Evolutionary conservation across 441 rosid genomes (phyloP).

Genomic region (Hura crepitans): DNA sequence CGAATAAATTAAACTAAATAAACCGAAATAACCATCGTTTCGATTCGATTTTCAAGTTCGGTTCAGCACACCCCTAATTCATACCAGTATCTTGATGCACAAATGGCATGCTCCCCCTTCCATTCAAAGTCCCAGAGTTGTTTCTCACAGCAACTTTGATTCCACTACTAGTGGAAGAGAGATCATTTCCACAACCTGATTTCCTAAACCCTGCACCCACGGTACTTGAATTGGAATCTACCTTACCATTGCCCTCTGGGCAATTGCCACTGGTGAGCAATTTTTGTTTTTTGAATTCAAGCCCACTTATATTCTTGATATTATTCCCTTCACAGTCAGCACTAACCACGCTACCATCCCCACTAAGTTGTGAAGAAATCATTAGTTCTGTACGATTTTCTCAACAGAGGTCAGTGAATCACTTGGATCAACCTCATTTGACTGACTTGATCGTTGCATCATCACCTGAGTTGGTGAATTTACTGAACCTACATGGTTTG

Average conservation of each 20-base stretch:
- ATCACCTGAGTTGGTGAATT: conserved; percentile 50
- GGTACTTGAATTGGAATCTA: conserved; percentile 36
- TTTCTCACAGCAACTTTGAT: conserved; percentile 49
- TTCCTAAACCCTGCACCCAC: conserved; percentile 45
- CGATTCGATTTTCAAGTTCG: too few relatives aligned
- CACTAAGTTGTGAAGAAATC: conserved; percentile 58
- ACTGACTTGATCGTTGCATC: conserved; percentile 47
- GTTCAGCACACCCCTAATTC: too few relatives aligned
- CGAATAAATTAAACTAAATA: too few relatives aligned
- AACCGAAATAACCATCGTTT: too few relatives aligned
- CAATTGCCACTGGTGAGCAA: conserved; percentile 36
- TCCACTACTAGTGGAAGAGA: conserved; percentile 49
- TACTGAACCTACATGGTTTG: conserved; percentile 46
- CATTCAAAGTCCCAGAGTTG: conserved; percentile 47
- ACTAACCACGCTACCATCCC: conserved; percentile 49
- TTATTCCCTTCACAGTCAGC: conserved; percentile 49
- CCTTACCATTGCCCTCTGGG: conserved; percentile 40
- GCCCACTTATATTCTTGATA: conserved; percentile 44
- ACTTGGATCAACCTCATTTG: conserved; percentile 48
- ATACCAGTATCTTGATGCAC: conserved; percentile 52
- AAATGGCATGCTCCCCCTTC: conserved; percentile 47
- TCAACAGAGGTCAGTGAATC: conserved; percentile 74
- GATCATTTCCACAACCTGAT: conserved; percentile 53
- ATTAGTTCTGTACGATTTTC: conserved; percentile 67
- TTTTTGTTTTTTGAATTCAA: conserved; percentile 38